Evolutionary conservation across 352 stramenopile genomes (phyloP), one percentile per base, ranked within the genome.

Genomic region (Pythium vanterpoolii): DNA sequence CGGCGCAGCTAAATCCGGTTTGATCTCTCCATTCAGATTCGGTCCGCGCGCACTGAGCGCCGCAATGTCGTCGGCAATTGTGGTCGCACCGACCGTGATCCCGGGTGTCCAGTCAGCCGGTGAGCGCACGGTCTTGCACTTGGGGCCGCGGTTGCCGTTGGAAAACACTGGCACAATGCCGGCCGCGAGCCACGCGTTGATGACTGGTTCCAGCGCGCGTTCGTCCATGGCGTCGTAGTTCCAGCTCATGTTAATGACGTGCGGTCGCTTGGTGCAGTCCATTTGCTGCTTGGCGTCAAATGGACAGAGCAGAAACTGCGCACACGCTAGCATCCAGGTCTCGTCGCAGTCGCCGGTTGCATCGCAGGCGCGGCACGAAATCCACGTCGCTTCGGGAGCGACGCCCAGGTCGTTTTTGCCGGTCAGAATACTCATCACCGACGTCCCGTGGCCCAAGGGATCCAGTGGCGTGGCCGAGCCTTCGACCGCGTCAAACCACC

Each of bases 201-300:
- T 40, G 5, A 45, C 51, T 8, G 60, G 47, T 60, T 72, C 43
- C 5, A 66, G 52, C 18, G 48, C 19, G 9, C 50, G 60, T 14
- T 64, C 66, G 24, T 61, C 65, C 21, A 69, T 49, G 36, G 64
- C 67, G 40, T 87, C 77, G 31, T 77, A 64, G 60, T 79, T 83
- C 77, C 77, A 87, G 47, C 72, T 83, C 56, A 83, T 83, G 66
- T 79, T 87, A 64, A 87, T 66, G n/a, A 87, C 69, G 43, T 85
- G 71, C n/a, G 77, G 75, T 10, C 69, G 72, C 60, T 74, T 67
- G 33, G 60, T 64, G 63, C 74, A 83, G 38, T 78, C 71, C 4
- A 45, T 68, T 34, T 70, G 60, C 26, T 38, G 51, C 50, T 65
- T 56, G 18, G 61, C 57, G 33, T 63, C 53, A 42, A 68, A 71